These are phyloP conservation scores for Iberis pinnata DNA, from an alignment of 345 rosid species.

Conservation along the genomic window DNA sequence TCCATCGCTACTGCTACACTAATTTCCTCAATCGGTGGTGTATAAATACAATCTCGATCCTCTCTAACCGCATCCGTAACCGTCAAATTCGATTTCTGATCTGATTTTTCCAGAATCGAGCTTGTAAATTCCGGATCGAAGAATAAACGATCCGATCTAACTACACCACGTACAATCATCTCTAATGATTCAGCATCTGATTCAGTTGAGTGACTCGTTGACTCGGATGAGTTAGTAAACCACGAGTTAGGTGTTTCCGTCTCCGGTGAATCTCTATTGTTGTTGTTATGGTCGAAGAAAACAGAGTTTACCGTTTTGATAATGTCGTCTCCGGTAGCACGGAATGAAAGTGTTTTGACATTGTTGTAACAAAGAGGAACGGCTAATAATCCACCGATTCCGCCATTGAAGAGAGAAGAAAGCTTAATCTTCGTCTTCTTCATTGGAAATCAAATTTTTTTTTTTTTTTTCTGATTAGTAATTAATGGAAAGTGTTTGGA, in stretches of 20 bases:
- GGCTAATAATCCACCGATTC: conserved; percentile 29
- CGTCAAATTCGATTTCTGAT: background rate
- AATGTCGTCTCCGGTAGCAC: conserved; percentile 42
- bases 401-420: conserved; percentile 41
- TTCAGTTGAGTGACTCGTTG: conserved; percentile 32
- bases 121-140: conserved; percentile 68
- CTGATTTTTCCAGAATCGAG: conserved; percentile 45
- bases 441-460: background rate
- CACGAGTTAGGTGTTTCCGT: conserved; percentile 28
- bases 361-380: conserved; percentile 68
- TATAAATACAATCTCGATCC: conserved; percentile 28
- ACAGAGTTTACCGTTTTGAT: conserved; percentile 76
- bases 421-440: conserved; percentile 45
- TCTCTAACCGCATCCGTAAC: background rate
- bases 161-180: conserved; percentile 49
- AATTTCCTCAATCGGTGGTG: conserved; percentile 27
- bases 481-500: conserved; percentile 27
- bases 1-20: conserved; percentile 71
- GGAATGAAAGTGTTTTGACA: conserved; percentile 65
- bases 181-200: conserved; percentile 44
- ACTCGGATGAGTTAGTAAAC: conserved; percentile 33
- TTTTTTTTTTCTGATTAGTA: background rate
- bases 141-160: conserved; percentile 64
- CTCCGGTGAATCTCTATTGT: background rate
- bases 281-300: conserved; percentile 34